Conservation (phyloP, 192 early-diverging fungal genomes). For the Dissophora ornata region DNA sequence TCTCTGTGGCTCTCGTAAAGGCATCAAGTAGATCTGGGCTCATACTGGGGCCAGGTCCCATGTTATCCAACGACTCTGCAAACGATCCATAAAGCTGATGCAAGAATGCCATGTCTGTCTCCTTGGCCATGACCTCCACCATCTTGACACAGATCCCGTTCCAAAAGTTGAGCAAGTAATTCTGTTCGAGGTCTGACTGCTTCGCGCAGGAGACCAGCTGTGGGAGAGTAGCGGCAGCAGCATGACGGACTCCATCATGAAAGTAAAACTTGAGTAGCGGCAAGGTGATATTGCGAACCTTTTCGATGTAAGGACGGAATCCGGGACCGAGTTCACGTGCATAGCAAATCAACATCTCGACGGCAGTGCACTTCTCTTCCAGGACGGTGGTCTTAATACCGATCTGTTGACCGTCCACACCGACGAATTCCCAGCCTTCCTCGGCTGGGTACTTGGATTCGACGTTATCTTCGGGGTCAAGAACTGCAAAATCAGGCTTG, state of each 20-base stretch:
- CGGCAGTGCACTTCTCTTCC: slow-evolving; percentile 97
- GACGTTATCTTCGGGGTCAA: slow-evolving; percentile 82
- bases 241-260: slow-evolving; percentile 94
- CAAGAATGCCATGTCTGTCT: slow-evolving; percentile 84
- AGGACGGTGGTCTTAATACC: slow-evolving; percentile 94
- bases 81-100: slow-evolving; percentile 83
- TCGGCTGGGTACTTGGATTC: slow-evolving; percentile 91
- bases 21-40: slow-evolving; percentile 68
- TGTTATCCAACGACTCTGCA: slow-evolving; percentile 72
- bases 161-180: slow-evolving; percentile 76
- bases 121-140: slow-evolving; percentile 77
- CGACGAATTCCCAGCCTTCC: slow-evolving; percentile 98
- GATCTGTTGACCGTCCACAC: slow-evolving; percentile 88
- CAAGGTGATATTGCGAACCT: slow-evolving; percentile 84
- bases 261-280: slow-evolving; percentile 96
- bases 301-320: slow-evolving; percentile 87
- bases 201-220: slow-evolving; percentile 74
- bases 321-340: slow-evolving; percentile 89
- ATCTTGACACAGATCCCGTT: slow-evolving; percentile 75
- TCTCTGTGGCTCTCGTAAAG: slow-evolving; percentile 74
- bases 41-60: slow-evolving; percentile 73
- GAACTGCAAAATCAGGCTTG: slow-evolving; percentile 91
- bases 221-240: slow-evolving; percentile 86
- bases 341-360: slow-evolving; percentile 97
- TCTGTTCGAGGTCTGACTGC: slow-evolving; percentile 56